Evolutionary conservation across 148 eudicot species (phyloP).

Genomic region (Cornus suecica): DNA sequence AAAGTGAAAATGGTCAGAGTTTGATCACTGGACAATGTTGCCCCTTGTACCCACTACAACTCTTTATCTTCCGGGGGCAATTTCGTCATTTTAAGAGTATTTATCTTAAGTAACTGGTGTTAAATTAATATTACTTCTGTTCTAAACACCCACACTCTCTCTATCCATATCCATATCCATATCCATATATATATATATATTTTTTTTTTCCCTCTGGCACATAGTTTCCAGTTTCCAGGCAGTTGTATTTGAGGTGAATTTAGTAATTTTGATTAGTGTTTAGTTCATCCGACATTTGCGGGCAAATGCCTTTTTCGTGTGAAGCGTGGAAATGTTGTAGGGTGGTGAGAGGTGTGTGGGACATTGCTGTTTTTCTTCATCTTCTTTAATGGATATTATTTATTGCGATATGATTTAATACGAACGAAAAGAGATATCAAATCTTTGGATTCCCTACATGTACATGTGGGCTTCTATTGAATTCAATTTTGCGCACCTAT

Average conservation of each 20-base stretch:
- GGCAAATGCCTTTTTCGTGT: slow-evolving; percentile 21
- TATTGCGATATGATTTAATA: neutral
- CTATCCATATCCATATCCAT: no score
- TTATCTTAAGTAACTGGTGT: slow-evolving; percentile 1
- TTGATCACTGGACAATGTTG: neutral
- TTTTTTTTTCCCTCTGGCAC: no score
- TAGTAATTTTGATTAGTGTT: slow-evolving; percentile 1
- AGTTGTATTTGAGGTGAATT: neutral
- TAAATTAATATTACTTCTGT: neutral
- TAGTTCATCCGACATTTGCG: slow-evolving; percentile 35
- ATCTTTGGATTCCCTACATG: slow-evolving; percentile 7
- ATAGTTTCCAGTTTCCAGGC: slow-evolving; percentile 9
- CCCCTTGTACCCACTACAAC: no score
- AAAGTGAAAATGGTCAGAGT: neutral
- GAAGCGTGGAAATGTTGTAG: slow-evolving; percentile 23
- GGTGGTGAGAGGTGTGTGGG: slow-evolving; percentile 7
- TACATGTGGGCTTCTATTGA: slow-evolving; percentile 26
- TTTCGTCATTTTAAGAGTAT: neutral
- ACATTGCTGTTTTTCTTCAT: neutral
- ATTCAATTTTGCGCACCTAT: slow-evolving; percentile 9
- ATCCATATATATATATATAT: no score
- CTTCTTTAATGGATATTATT: neutral
- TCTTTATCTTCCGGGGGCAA: no score
- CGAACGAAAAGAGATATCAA: neutral
- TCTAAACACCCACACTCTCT: neutral